Base-by-base conservation (phyloP, 202 grass and related monocot species). In the Brachypodium distachyon region DNA sequence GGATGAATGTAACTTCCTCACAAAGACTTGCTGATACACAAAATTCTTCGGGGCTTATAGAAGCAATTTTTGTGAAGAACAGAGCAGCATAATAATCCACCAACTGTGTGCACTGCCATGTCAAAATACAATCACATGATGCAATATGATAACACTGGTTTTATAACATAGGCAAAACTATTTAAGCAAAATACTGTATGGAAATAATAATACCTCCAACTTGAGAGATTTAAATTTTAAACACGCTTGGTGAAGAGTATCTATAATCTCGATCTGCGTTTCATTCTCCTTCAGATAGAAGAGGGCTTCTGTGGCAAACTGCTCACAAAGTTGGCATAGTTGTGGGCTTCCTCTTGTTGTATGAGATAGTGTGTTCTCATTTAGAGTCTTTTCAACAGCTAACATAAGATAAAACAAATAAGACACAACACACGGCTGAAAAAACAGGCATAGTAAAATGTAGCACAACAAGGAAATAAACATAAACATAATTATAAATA, bases 11-110 rank as follows among this genome's bases (percentile, higher is more conserved):
- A 14, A 59, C 81, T 26, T 70, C 67, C 27, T 53, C 73, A 65
- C 89, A 96, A 72, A 92, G 84, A 90, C 84, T 92, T 28, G 81
- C n/a, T 61, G 81, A 79, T 71, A 72, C 40, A 39, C 93, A 96
- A 43, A 92, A 88, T 36, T 86, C 72, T 49, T 96, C 87, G 49
- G 93, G 84, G 55, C 60, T 83, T 79, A 90, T 57, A 55, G 67
- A 71, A 37, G 77, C 47, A 78, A 96, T 55, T 70, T 92, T 83
- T 66, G 65, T 66, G 82, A 96, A 90, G 66, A 96, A 85, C 52
- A 92, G 76, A 51, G 89, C 56, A 25, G 61, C 67, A 57, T 96
- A 92, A 46, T 90, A 80, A 78, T 96, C 89, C 26, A 92, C 89
- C 78, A 96, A 67, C 26, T 77, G 86, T 32, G 62, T 67, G 38